These are phyloP conservation scores for Pulveroboletus frians DNA, from an alignment of 768 basidiomycete species.

Conservation along the genomic window DNA sequence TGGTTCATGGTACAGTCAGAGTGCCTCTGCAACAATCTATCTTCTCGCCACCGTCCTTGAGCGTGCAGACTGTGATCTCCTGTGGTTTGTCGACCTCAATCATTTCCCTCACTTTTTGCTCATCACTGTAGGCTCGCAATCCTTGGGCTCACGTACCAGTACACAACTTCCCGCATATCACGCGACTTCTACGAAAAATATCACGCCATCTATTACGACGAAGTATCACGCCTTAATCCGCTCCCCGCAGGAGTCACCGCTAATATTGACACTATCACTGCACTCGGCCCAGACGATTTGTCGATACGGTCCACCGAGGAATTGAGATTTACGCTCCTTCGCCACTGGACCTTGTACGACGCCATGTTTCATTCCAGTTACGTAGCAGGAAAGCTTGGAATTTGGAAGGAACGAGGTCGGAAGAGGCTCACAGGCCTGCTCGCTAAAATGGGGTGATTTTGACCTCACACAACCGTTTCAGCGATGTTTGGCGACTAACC, in stretches of 20 bases:
- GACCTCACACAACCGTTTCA: slow-evolving; percentile 1
- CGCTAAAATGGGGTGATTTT: slow-evolving; percentile 93
- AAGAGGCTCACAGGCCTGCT: slow-evolving; percentile 86
- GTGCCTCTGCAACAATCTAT: slow-evolving; percentile 85
- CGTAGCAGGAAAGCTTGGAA: slow-evolving; percentile 88
- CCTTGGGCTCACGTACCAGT: slow-evolving; percentile 90
- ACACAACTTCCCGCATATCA: slow-evolving; percentile 81
- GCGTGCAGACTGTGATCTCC: slow-evolving; percentile 85
- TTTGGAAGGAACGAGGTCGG: slow-evolving; percentile 93
- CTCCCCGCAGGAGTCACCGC: slow-evolving; percentile 36
- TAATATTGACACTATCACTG: slow-evolving; percentile 41
- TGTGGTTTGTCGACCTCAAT: slow-evolving; percentile 57
- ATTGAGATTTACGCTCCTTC: slow-evolving; percentile 87
- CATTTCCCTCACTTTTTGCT: slow-evolving; percentile 1
- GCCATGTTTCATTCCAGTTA: slow-evolving; percentile 98
- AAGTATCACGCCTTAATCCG: slow-evolving; percentile 88
- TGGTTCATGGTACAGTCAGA: slow-evolving; percentile 87
- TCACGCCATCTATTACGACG: slow-evolving; percentile 78
- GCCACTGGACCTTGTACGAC: slow-evolving; percentile 98
- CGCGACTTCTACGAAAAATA: slow-evolving; percentile 79
- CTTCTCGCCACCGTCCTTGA: slow-evolving; percentile 87
- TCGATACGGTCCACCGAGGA: slow-evolving; percentile 83
- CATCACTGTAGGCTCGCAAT: slow-evolving; percentile 71
- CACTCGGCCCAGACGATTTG: slow-evolving; percentile 75
- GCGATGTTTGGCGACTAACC: slow-evolving; percentile 4